Conservation (phyloP, 1,284 basidiomycete species). For the Ganoderma resinaceum region DNA sequence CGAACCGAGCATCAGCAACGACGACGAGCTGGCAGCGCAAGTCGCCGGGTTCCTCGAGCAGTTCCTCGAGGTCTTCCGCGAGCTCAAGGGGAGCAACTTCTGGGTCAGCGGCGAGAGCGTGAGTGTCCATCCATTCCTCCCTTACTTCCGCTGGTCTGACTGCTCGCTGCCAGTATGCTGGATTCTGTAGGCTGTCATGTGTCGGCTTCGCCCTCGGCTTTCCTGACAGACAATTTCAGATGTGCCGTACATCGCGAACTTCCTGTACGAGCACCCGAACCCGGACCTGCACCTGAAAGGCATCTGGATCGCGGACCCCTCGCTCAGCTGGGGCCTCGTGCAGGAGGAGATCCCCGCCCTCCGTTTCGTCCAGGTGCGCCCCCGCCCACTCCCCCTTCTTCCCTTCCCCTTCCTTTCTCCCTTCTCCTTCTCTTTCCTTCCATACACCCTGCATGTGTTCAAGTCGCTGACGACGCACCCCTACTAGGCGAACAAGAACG, state of each 20-base stretch:
- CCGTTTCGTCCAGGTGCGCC: slow-evolving; percentile 42
- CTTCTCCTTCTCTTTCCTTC: no score
- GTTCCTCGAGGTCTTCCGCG: slow-evolving; percentile 47
- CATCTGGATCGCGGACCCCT: slow-evolving; percentile 49
- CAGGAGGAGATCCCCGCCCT: slow-evolving; percentile 49
- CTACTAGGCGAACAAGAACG: slow-evolving; percentile 59
- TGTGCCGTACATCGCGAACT: slow-evolving; percentile 50
- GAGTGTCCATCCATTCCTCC: slow-evolving; percentile 26
- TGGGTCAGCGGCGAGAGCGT: slow-evolving; percentile 47
- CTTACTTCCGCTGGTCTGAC: background rate
- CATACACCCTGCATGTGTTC: no score
- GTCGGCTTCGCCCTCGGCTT: background rate
- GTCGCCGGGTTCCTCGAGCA: slow-evolving; percentile 47
- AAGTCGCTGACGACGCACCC: background rate
- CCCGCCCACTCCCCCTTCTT: background rate
- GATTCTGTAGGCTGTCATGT: slow-evolving; percentile 40
- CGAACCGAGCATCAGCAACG: slow-evolving; percentile 43
- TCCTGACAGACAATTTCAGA: slow-evolving; percentile 28
- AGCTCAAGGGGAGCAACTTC: slow-evolving; percentile 48
- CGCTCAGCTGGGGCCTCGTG: slow-evolving; percentile 43
- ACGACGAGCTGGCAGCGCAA: slow-evolving; percentile 47
- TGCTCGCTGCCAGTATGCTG: slow-evolving; percentile 41
- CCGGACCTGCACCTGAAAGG: slow-evolving; percentile 46
- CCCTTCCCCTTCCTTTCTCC: background rate
- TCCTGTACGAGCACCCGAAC: slow-evolving; percentile 47